Base-by-base conservation (phyloP, 768 basidiomycete species). In the Pluteus cervinus region DNA sequence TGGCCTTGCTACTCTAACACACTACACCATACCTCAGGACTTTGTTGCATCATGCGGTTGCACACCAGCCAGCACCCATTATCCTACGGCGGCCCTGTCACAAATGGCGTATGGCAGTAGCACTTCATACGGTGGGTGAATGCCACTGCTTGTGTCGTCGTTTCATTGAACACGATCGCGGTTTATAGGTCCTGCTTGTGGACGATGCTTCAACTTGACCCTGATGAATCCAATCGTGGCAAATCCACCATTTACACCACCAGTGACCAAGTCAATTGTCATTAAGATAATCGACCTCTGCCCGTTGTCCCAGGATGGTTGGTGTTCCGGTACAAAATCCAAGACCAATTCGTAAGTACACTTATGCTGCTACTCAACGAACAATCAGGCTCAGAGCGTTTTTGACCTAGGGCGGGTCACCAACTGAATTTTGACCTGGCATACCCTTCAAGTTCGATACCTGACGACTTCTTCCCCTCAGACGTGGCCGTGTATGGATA, bases 401-500 rank as follows among this genome's bases (percentile, higher is more conserved):
- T 22, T 14, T 17, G 39, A 22, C 9, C 24, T 44, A 88, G 85
- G 33, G 82, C 73, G 25, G 84, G 82, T 5, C 65, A 66, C 33
- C 76, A 70, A 47, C 66, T 90, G 40, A 89, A 90, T 51, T 89
- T 91, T 55, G 87, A 91, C 58, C 76, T 90, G 36, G 78, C 83
- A 28, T 88, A 68, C 56, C 87, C 86, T 2, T 87, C 86, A 4
- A 44, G 44, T 20, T 76, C 82, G 12, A 86, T 89, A 40, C 73
- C 85, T 21, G 56, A 63, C 32, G 64, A 75, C 47, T 91, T 86
- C 49, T 90, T 86, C 53, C 88, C 87, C 0, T 83, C 79, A 4
- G 67, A 90, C 50, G 66, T 57, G 43, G 52, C 76, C 4, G 50
- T 75, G 7, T 89, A 90, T 52, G 86, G 86, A 32, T 69, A 71